Base-by-base conservation (phyloP, 441 rosid species). In the Erysimum cheiri region DNA sequence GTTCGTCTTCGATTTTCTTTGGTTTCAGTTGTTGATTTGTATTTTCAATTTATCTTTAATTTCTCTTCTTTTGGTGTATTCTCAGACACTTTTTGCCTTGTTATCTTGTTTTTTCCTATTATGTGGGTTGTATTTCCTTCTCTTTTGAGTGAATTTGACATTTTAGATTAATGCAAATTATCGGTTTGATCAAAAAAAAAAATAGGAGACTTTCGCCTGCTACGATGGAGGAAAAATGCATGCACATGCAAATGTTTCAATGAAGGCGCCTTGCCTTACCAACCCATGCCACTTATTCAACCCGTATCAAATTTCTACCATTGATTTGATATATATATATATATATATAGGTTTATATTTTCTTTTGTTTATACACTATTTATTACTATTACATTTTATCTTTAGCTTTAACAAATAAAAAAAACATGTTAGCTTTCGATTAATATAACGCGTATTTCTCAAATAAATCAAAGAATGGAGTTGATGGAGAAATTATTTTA, bases 171-270 rank as follows among this genome's bases (percentile, higher is more conserved):
- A 19, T 19, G 22, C 1, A 19, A 19, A 19, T 19, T 19, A 19
- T 19, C 22, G 22, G 22, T 19, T 19, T 19, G 22, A 19, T 1
- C 22, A 19, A 19, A 19, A 19, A 19, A 19, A 1, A 19, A 19
- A 19, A 19, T 57, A 12, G 41, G 31, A 59, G 57, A 14, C 33
- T 52, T 41, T 59, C 10, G 54, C 35, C 3, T 60, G 33, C 59
- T 24, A 39, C 37, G 39, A 58, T 22, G 67, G 55, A 44, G 28
- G 48, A 32, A 52, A 49, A 12, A 26, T 4, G 63, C 69, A 74
- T 67, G 73, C 69, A 60, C 73, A 67, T 67, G 77, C 77, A 73
- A 62, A 15, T 65, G 56, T 60, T 40, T 60, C 35, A 26, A 11
- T 4, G 64, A 56, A 56, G 70, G 33, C 57, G 58, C 52, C 49